A percentile compares a stretch with the other conserved stretches of the same genome.
Evolutionary conservation across 192 early-diverging fungal genomes (phyloP).

Genomic region (Coemansia sp.): DNA sequence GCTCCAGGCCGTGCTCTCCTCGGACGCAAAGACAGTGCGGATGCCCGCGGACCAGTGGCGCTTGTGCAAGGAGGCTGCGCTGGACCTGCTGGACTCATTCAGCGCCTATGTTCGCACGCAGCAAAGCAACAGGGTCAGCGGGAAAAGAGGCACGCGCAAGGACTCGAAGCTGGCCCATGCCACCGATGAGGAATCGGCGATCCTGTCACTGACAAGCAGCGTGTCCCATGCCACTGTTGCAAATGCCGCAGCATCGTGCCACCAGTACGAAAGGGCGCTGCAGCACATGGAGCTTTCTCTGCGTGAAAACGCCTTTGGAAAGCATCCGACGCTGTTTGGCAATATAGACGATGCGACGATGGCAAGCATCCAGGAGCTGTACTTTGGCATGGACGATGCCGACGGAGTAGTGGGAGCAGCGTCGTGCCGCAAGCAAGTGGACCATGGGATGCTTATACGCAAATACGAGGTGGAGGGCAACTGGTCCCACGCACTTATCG

Average conservation of each 20-base stretch:
- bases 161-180: slow-evolving; percentile 19
- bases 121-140: slow-evolving; percentile 17
- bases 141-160: slow-evolving; percentile 29
- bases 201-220: slow-evolving; percentile 15
- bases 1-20: slow-evolving; percentile 30
- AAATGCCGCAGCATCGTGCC: slow-evolving; percentile 29
- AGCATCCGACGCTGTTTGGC: slow-evolving; percentile 30
- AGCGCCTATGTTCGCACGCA: slow-evolving; percentile 30
- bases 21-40: neutral
- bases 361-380: slow-evolving; percentile 42
- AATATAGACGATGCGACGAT: slow-evolving; percentile 36
- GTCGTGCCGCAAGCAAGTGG: slow-evolving; percentile 32
- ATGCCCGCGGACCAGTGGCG: slow-evolving; percentile 40
- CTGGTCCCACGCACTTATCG: slow-evolving; percentile 55
- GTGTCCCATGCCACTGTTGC: slow-evolving; percentile 26
- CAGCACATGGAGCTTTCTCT: slow-evolving; percentile 33
- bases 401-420: slow-evolving; percentile 49
- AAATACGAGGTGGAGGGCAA: slow-evolving; percentile 53
- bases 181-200: slow-evolving; percentile 26
- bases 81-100: slow-evolving; percentile 40
- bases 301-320: slow-evolving; percentile 24
- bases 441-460: slow-evolving; percentile 30
- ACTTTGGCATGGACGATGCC: slow-evolving; percentile 44
- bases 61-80: slow-evolving; percentile 33
- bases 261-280: slow-evolving; percentile 47